Evolutionary conservation across 1,284 basidiomycete species (phyloP).

Genomic region (Grifola frondosa): DNA sequence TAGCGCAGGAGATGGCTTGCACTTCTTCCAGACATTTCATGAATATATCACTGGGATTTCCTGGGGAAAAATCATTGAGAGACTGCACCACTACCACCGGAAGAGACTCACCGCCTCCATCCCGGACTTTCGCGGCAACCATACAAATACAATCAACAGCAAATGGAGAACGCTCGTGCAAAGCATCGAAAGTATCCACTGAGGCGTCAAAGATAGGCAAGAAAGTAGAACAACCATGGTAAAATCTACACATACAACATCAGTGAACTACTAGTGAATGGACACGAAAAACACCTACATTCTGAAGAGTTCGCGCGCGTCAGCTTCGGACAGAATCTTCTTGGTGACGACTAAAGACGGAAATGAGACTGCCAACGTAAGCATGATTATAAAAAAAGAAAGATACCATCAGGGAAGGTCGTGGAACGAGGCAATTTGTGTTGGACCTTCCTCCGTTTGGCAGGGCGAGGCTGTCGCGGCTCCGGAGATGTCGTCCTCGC

Average conservation of each 20-base stretch:
- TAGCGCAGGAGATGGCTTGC: slow-evolving; percentile 79
- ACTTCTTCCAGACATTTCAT: slow-evolving; percentile 76
- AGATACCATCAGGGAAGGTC: slow-evolving; percentile 67
- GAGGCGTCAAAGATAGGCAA: slow-evolving; percentile 81
- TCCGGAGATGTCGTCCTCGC: slow-evolving; percentile 70
- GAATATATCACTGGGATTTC: slow-evolving; percentile 65
- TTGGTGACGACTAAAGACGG: slow-evolving; percentile 67
- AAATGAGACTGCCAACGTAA: slow-evolving; percentile 10
- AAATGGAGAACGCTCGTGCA: slow-evolving; percentile 81
- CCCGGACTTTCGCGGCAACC: slow-evolving; percentile 84
- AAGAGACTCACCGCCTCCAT: slow-evolving; percentile 69
- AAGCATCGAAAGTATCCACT: slow-evolving; percentile 76
- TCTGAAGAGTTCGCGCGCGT: slow-evolving; percentile 81
- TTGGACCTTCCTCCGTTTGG: slow-evolving; percentile 69
- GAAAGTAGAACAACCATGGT: slow-evolving; percentile 86
- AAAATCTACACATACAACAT: slow-evolving; percentile 55
- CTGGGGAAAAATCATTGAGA: slow-evolving; percentile 29
- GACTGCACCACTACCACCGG: slow-evolving; percentile 1
- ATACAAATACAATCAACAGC: slow-evolving; percentile 86
- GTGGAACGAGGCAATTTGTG: slow-evolving; percentile 52
- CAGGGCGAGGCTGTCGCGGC: slow-evolving; percentile 54
- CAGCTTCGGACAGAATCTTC: slow-evolving; percentile 73
- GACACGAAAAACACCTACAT: slow-evolving; percentile 52
- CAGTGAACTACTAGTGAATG: slow-evolving; percentile 10
- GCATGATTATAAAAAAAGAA: slow-evolving; percentile 13